Base-by-base conservation (phyloP, 352 stramenopile species). In the Stramenopiles sp. region DNA sequence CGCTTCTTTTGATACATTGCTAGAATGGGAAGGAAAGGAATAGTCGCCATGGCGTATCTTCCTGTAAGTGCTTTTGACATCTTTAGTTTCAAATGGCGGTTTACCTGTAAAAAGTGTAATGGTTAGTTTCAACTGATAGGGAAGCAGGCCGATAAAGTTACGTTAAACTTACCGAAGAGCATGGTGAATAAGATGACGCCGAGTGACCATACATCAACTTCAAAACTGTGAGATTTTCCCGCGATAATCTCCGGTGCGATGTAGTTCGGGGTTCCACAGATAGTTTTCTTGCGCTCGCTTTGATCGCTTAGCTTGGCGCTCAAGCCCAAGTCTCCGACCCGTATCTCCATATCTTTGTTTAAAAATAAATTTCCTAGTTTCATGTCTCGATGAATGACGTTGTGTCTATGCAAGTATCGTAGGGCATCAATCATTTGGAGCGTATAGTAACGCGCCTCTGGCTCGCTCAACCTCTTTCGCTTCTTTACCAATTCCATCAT, bases 321-420 rank as follows among this genome's bases (percentile, higher is more conserved):
- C 44, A 99, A 83, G 0, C 85, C 85, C 78, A 87, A 87, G 71
- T 87, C 85, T 7, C 85, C 85, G 67, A 87, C 81, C 82, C 86
- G 29, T 7, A 98, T 88, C 75, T 94, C 87, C 88, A 98, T 95
- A 76, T 97, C 88, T 33, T 87, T 89, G 67, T 95, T 96, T 0
- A 99, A 84, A 80, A 99, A 98, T 0, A 99, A 84, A 82, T 99
- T 99, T 0, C 95, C 95, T 31, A 99, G 88, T 85, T 99, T 99
- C 27, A 99, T 85, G 84, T 99, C 95, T 7, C 95, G 93, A 85
- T 99, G 95, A 84, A 99, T 98, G 55, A 96, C 93, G 83, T 96
- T 88, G 67, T 91, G 88, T 29, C 90, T 86, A 84, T 98, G 96
- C 80, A 99, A 87, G 84, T 98, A 98, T 39, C 88, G 85, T n/a